A percentile compares a stretch with the other conserved stretches of the same genome.
These are phyloP conservation scores for Echinochloa phyllopogon DNA, from an alignment of 176 grass and related monocot species.

Conservation along the genomic window DNA sequence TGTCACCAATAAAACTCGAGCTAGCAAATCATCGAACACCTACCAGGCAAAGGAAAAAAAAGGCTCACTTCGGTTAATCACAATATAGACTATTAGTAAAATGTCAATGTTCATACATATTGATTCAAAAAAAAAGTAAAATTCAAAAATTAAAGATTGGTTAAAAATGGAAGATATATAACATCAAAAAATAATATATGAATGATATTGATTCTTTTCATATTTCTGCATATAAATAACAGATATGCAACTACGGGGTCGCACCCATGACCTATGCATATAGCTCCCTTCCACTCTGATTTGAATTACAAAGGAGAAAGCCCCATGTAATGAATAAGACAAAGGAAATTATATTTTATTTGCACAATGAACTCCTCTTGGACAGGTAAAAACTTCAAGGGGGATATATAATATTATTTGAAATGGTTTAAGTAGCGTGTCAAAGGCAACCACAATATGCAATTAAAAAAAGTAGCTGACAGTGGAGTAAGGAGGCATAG, in stretches of 20 bases:
- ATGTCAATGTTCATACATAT: too few relatives aligned
- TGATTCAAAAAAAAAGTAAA: too few relatives aligned
- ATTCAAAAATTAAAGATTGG: too few relatives aligned
- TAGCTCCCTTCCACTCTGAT: not conserved
- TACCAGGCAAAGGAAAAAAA: too few relatives aligned
- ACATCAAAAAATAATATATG: too few relatives aligned
- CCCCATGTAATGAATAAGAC: not conserved
- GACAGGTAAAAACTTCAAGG: not conserved
- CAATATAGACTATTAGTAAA: too few relatives aligned
- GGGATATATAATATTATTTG: not conserved
- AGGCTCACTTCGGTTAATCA: too few relatives aligned
- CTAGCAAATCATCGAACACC: too few relatives aligned
- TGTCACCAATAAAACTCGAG: too few relatives aligned
- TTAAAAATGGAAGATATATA: too few relatives aligned
- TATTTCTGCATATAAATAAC: not conserved
- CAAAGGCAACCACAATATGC: not conserved
- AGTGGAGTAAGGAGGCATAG: not conserved
- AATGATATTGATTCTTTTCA: not conserved
- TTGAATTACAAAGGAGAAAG: conserved; percentile 5
- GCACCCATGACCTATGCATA: not conserved
- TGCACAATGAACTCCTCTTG: not conserved
- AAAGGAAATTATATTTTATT: conserved; percentile 1
- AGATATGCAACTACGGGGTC: not conserved
- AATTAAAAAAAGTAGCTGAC: not conserved
- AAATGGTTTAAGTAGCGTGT: conserved; percentile 21